Base-by-base conservation (phyloP, 768 basidiomycete genomes). In the Collybiopsis luxurians region DNA sequence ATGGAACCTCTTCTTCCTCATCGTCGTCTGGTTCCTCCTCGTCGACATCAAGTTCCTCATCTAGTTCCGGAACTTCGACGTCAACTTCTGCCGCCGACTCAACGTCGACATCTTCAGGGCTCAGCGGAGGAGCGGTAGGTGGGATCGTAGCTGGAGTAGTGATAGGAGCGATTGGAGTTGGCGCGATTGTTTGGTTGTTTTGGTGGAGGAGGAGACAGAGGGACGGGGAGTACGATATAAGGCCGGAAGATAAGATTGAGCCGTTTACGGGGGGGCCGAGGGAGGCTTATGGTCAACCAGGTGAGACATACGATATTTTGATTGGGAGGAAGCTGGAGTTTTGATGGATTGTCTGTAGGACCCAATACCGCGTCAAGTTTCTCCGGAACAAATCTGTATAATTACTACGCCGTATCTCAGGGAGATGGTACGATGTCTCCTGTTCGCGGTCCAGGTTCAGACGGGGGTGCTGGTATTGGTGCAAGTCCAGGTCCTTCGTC, bases 91-190 rank as follows among this genome's bases (percentile, higher is more conserved):
- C n/a, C n/a, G n/a, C n/a, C n/a, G n/a, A n/a, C n/a, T n/a, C n/a
- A n/a, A n/a, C n/a, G n/a, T n/a, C n/a, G 31, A 13, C 6, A 34
- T 6, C 13, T 34, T 34, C 13, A 5, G 10, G 19, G 4, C 34
- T 60, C 17, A 53, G 38, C 40, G 27, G 40, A 6, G 63, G 59
- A 30, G 53, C 61, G 21, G 27, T 53, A 31, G 63, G 61, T 15
- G 64, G 63, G 2, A 56, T 60, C 53, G 63, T 58, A 19, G 53
- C 62, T 47, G 65, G 61, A 19, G 59, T 44, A 7, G 34, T 52
- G 10, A 21, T 53, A 17, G 57, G 50, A 21, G 28, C 53, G 4
- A 34, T 59, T 19, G 55, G 19, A 24, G 45, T 45, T 12, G 39
- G 15, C 15, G 38, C 30, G 3, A 26, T 49, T 6, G 34, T 47